Base-by-base conservation (phyloP, 306 rosid species). In the Citrullus amarus region DNA sequence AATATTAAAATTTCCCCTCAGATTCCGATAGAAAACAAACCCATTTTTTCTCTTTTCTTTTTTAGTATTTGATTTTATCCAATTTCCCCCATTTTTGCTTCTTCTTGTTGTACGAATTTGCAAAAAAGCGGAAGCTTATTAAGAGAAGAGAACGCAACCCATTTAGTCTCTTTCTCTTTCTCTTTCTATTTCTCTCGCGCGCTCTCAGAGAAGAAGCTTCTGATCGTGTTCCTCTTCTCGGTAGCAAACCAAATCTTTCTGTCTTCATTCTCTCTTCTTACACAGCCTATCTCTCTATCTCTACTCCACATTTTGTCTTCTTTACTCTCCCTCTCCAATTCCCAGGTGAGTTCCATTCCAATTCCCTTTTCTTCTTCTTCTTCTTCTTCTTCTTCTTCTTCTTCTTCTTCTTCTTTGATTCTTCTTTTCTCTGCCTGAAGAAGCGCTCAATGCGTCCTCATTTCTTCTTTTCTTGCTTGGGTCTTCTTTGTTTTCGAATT, bases 1-100 rank as follows among this genome's bases (percentile, higher is more conserved):
- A 55, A 88, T 85, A 72, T 70, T 51, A 55, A 63, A n/a, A 14
- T 11, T 76, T 81, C 51, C 84, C 82, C 79, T 81, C 86, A 60
- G 41, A 56, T 75, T 68, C 9, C 9, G 2, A 79, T n/a, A 79
- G 36, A 13, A 56, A 69, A 7, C 13, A 62, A 28, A 16, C 63
- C 79, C 50, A 16, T 13, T 46, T 25, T 56, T 75, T 55, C 15
- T 5, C 14, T 9, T 44, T 69, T 69, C 38, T 36, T 13, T 70
- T 9, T 50, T 8, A 44, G 57, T 3, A 50, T 30, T 73, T 16
- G 15, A 14, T 32, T 63, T 60, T 25, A 60, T 60, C 18, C 3
- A 66, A 38, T 17, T 38, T 18, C 50, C 13, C 57, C n/a, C 39
- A 48, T 71, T 71, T 28, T 14, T 46, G 32, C 10, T 46, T 11